Percentiles rank a stretch among this genome's conserved stretches.
Evolutionary conservation across 2,329 filamentous ascomycete species (phyloP).

Genomic region (Lachnum nothofagi): DNA sequence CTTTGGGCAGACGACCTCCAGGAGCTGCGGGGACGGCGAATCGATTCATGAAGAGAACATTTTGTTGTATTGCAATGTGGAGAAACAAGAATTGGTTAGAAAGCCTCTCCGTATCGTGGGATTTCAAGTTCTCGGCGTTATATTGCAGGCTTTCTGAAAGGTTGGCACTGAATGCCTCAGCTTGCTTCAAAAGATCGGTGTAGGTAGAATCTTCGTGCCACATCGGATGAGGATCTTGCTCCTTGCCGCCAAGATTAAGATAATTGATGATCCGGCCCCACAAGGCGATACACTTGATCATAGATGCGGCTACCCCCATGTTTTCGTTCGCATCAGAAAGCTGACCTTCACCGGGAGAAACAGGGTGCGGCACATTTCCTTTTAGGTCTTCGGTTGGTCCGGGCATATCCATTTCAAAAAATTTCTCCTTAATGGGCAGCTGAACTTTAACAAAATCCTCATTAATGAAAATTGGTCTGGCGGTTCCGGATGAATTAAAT

Average conservation of each 20-base stretch:
- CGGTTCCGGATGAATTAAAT: constrained; percentile 92
- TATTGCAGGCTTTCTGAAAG: constrained; percentile 72
- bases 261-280: constrained; percentile 91
- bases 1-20: constrained; percentile 57
- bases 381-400: constrained; percentile 79
- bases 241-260: constrained; percentile 82
- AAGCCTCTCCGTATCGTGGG: constrained; percentile 77
- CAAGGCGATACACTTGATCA: constrained; percentile 75
- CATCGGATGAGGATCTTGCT: constrained; percentile 69
- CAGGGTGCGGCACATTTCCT: constrained; percentile 61
- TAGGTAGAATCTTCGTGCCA: constrained; percentile 81
- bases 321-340: constrained; percentile 67
- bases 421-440: constrained; percentile 81
- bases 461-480: constrained; percentile 83
- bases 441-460: constrained; percentile 87
- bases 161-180: constrained; percentile 62
- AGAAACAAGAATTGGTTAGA: constrained; percentile 90
- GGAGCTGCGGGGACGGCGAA: constrained; percentile 66
- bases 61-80: constrained; percentile 85
- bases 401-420: constrained; percentile 86
- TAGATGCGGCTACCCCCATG: constrained; percentile 91
- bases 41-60: constrained; percentile 81
- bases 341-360: constrained; percentile 58
- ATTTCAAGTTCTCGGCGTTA: constrained; percentile 73
- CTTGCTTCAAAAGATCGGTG: constrained; percentile 61